phyloP scores from a whole-genome alignment of 2,329 filamentous ascomycete species.

The Hirsutella rhossiliensis region DNA sequence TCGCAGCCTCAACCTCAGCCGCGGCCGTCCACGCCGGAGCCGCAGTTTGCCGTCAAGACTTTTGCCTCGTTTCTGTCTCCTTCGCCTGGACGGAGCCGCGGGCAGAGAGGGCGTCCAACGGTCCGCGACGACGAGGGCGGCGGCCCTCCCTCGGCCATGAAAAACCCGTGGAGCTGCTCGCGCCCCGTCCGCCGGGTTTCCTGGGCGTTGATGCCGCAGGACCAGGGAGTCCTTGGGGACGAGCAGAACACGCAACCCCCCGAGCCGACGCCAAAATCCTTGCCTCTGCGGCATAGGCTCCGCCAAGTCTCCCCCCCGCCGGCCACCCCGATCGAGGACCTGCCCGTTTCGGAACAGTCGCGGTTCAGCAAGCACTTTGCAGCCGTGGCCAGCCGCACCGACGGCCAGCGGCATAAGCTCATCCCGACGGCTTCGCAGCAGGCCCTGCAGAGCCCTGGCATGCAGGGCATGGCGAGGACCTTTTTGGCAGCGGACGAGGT shows the following conservation, averaged over 20 bases:
- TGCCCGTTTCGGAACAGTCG: conserved; percentile 16
- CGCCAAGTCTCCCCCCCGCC: conserved; percentile 32
- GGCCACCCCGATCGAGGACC: conserved; percentile 17
- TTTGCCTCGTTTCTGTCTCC: conserved; percentile 41
- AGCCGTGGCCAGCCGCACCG: conserved; percentile 24
- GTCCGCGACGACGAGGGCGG: conserved; percentile 8
- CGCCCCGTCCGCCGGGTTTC: conserved; percentile 20
- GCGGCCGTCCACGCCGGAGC: conserved; percentile 29
- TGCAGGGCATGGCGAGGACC: conserved; percentile 12
- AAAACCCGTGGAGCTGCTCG: conserved; percentile 18
- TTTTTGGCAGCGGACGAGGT: conserved; percentile 13
- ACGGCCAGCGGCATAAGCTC: conserved; percentile 18
- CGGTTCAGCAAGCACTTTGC: conserved; percentile 36
- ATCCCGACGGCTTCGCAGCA: conserved; percentile 30
- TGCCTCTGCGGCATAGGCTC: conserved; percentile 4
- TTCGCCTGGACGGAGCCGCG: conserved; percentile 26
- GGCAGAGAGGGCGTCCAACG: conserved; percentile 3
- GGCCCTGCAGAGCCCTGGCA: conserved; percentile 10
- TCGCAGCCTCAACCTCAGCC: background rate
- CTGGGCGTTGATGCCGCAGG: conserved; percentile 18
- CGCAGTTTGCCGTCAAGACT: conserved; percentile 35
- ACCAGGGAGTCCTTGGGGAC: background rate
- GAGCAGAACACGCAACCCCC: background rate
- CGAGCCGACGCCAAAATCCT: conserved; percentile 2
- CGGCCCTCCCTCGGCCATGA: conserved; percentile 19